Conservation (phyloP, 2,329 filamentous ascomycete species). For the Arthrobotrys pseudoclavata region DNA sequence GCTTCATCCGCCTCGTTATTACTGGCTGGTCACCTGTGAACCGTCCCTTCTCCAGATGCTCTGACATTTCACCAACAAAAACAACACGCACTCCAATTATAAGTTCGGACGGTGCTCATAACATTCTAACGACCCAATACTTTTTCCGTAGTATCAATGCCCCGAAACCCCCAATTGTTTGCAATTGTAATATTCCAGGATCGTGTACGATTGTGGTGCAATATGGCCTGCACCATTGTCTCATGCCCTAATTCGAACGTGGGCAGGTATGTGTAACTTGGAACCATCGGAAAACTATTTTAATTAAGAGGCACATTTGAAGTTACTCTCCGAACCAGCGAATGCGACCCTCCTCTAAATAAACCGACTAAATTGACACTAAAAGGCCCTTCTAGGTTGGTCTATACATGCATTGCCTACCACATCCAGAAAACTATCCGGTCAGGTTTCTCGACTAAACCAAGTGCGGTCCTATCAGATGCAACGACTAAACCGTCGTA, state of each 20-base stretch:
- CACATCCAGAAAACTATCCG: constrained; percentile 9
- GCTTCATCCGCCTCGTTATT: constrained; percentile 6
- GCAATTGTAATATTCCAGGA: constrained; percentile 33
- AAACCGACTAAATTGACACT: no score
- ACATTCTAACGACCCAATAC: no score
- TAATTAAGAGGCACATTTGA: neutral
- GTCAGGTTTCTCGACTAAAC: constrained; percentile 5
- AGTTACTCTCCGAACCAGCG: neutral
- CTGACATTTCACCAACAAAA: constrained; percentile 44
- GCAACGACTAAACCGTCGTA: neutral
- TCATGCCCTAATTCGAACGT: neutral
- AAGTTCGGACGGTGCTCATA: neutral
- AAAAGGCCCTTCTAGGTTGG: neutral
- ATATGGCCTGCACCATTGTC: constrained; percentile 20
- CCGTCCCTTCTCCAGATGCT: neutral
- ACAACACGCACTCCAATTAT: constrained; percentile 24
- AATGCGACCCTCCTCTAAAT: neutral
- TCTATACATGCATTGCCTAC: neutral
- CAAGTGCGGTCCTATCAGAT: constrained; percentile 5
- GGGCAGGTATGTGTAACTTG: neutral
- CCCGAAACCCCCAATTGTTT: constrained; percentile 2
- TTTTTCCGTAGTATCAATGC: no score
- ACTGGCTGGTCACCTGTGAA: neutral
- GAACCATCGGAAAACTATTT: neutral
- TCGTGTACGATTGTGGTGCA: constrained; percentile 39